Evolutionary conservation across 306 rosid species (phyloP).

Genomic region (Leucaena leucocephala): DNA sequence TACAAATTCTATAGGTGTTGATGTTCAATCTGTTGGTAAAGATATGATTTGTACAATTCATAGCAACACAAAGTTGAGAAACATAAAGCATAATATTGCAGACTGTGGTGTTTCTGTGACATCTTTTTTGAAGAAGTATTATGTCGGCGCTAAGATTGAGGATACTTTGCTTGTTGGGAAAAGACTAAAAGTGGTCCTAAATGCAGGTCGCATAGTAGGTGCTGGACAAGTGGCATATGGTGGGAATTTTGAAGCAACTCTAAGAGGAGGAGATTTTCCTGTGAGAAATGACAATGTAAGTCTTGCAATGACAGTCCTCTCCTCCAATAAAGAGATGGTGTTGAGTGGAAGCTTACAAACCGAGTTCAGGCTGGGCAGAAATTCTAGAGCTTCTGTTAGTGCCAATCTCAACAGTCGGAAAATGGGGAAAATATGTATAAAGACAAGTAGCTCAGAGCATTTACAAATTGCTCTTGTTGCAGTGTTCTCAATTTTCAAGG

Average conservation of each 20-base stretch:
- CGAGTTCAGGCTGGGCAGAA: conserved; percentile 71
- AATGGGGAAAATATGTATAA: conserved; percentile 85
- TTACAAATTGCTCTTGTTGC: conserved; percentile 75
- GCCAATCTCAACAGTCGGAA: conserved; percentile 84
- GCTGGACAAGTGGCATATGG: conserved; percentile 79
- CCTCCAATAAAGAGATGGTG: conserved; percentile 78
- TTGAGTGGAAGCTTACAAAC: conserved; percentile 78
- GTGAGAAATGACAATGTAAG: conserved; percentile 68
- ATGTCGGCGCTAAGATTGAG: conserved; percentile 83
- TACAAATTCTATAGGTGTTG: conserved; percentile 67
- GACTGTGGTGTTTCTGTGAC: conserved; percentile 84
- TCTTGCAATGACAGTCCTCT: conserved; percentile 68
- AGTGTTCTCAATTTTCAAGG: conserved; percentile 65
- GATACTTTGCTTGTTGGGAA: conserved; percentile 80
- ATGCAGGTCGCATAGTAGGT: conserved; percentile 74
- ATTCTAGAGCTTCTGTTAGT: conserved; percentile 60
- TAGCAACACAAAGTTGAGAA: conserved; percentile 68
- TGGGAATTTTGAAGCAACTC: conserved; percentile 73
- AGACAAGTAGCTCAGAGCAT: conserved; percentile 79
- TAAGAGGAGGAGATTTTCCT: conserved; percentile 86
- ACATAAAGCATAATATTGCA: conserved; percentile 59
- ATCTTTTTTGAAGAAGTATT: conserved; percentile 70
- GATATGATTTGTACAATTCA: conserved; percentile 70
- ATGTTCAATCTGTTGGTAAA: conserved; percentile 79
- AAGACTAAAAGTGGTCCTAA: conserved; percentile 71